These are phyloP conservation scores for Adansonia grandidieri DNA, from an alignment of 441 rosid genomes.

Conservation along the genomic window DNA sequence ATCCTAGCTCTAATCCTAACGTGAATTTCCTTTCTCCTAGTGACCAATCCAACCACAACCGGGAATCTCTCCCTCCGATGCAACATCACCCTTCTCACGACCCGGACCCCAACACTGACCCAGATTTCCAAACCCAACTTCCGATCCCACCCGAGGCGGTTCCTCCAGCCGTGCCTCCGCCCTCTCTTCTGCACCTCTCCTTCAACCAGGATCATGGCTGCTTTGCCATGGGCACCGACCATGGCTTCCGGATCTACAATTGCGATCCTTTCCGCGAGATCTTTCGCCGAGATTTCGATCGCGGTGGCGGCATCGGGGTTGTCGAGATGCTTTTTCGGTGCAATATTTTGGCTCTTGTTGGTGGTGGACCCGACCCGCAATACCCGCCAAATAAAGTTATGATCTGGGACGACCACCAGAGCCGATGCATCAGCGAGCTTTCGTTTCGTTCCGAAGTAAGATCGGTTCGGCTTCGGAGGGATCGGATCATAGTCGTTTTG, in stretches of 20 bases:
- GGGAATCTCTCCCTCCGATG: slow-evolving; percentile 48
- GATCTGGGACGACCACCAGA: slow-evolving; percentile 96
- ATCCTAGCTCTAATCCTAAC: slow-evolving; percentile 50
- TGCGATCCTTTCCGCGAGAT: slow-evolving; percentile 94
- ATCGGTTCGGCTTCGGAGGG: slow-evolving; percentile 78
- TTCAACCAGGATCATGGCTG: slow-evolving; percentile 72
- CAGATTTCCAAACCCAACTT: slow-evolving; percentile 26
- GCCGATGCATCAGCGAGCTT: slow-evolving; percentile 86
- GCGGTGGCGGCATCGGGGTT: slow-evolving; percentile 67
- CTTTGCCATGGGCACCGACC: slow-evolving; percentile 79
- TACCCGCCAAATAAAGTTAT: slow-evolving; percentile 79
- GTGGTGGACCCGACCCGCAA: slow-evolving; percentile 82
- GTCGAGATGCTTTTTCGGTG: slow-evolving; percentile 97
- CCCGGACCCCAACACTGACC: slow-evolving; percentile 29
- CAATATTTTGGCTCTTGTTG: slow-evolving; percentile 86
- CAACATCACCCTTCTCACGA: slow-evolving; percentile 39
- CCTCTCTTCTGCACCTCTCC: slow-evolving; percentile 43
- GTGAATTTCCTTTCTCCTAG: slow-evolving; percentile 25
- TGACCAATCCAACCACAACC: slow-evolving; percentile 18
- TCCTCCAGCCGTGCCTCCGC: slow-evolving; percentile 21
- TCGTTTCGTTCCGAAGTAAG: slow-evolving; percentile 84
- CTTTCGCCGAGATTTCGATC: slow-evolving; percentile 82
- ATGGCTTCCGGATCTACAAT: slow-evolving; percentile 85
- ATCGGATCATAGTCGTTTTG: slow-evolving; percentile 71
- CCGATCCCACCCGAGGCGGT: slow-evolving; percentile 4